Percentiles rank a stretch among this genome's conserved stretches.
These are phyloP conservation scores for Osmanthus fragrans DNA, from an alignment of 257 asterid genomes.

Conservation along the genomic window DNA sequence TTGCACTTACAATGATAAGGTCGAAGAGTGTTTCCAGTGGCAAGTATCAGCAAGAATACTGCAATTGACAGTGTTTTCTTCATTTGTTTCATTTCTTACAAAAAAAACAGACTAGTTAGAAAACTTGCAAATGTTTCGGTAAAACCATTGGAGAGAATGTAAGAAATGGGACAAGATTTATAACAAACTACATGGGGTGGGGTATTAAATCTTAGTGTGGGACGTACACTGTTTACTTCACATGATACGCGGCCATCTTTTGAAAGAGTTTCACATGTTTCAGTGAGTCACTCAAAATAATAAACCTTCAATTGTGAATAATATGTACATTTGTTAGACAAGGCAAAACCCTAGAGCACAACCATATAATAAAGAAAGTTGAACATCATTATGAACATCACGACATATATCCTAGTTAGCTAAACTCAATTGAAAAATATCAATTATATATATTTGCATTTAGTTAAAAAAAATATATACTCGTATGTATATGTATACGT, in stretches of 20 bases:
- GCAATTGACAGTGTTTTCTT: conserved; percentile 28
- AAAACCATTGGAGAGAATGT: conserved; percentile 2
- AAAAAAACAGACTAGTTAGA: background rate
- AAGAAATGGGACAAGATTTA: conserved; percentile 25
- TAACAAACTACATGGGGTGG: conserved; percentile 9
- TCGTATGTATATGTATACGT: too few species aligned
- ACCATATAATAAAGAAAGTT: background rate
- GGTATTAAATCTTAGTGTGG: conserved; percentile 37
- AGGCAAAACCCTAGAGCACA: background rate
- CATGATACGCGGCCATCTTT: conserved; percentile 65
- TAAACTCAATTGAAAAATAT: background rate
- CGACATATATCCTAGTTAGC: background rate
- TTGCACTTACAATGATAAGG: conserved; percentile 59
- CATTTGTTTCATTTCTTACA: conserved; percentile 15
- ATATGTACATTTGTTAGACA: background rate
- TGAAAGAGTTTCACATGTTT: conserved; percentile 63
- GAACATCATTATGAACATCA: background rate
- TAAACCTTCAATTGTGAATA: background rate
- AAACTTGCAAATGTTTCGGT: background rate
- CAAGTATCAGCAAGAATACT: conserved; percentile 39
- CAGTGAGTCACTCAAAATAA: conserved; percentile 26
- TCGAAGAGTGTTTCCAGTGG: conserved; percentile 45
- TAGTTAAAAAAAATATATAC: too few species aligned
- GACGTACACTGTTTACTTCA: conserved; percentile 59
- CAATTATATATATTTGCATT: background rate